Base-by-base conservation (phyloP, 805 yeast genomes). In the Metschnikowia bowlesiae region DNA sequence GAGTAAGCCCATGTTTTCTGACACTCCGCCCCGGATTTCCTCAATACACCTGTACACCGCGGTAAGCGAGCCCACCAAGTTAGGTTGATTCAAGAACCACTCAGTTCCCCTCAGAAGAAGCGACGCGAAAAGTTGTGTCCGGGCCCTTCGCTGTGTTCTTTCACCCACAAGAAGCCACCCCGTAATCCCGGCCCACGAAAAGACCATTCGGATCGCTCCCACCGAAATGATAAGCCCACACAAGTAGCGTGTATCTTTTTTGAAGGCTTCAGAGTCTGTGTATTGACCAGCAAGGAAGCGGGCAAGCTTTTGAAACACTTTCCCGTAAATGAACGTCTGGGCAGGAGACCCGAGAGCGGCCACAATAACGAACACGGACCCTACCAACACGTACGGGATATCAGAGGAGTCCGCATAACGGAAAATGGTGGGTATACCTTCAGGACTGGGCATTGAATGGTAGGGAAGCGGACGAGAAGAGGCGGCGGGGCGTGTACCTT, bases 91-190 rank as follows among this genome's bases (percentile, higher is more conserved):
- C 49, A 89, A 96, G 59, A 78, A 83, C 94, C 94, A 88, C 16
- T 68, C 65, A 31, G 81, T 60, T 0, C 79, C 69, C 51, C 77
- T 73, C 18, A 62, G 57, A 14, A 87, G 53, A 29, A 85, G 66
- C 0, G 77, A 68, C 1, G 57, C 46, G 44, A 79, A 76, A 4
- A 89, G 52, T 3, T 53, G 45, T 2, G 54, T 46, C 50, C 96
- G 71, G 0, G 85, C 82, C 43, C 84, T 68, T 8, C 69, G 56
- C 43, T 83, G 88, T 54, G 85, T 89, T 10, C 71, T 67, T 64
- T 88, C 96, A 7, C 96, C 96, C 41, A 86, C 69, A 7, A 68
- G 58, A 77, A 83, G 78, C 87, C 95, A 90, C 0, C 73, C 58
- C 1, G 76, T 61, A 7, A 86, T 74, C 3, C 85, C 81, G 0